Conservation (phyloP, 208 protist genomes). For the Paratrypanosoma confusum region DNA sequence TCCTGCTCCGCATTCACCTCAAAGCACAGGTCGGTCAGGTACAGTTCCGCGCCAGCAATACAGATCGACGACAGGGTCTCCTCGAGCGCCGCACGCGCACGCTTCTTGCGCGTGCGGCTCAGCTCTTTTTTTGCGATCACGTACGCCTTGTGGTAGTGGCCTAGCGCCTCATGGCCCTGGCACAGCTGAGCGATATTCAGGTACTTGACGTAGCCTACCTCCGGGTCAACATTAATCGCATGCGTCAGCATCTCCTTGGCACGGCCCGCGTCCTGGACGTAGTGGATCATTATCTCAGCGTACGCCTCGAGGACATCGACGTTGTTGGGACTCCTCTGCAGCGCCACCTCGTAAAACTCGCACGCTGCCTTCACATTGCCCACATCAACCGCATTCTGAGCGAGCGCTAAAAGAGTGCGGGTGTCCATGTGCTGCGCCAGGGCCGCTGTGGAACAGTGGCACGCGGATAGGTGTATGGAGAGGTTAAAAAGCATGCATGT, state of each 20-base stretch:
- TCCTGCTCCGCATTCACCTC: constrained; percentile 64
- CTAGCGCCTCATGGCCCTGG: constrained; percentile 60
- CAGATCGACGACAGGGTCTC: constrained; percentile 77
- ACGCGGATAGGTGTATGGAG: too few species aligned
- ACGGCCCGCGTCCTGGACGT: constrained; percentile 43
- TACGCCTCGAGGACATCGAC: constrained; percentile 87
- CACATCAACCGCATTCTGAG: constrained; percentile 74
- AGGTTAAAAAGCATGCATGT: not conserved
- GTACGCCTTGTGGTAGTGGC: constrained; percentile 71
- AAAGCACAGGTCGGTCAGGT: constrained; percentile 85
- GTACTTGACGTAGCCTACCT: constrained; percentile 84
- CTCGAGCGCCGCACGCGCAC: constrained; percentile 28
- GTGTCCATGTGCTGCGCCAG: constrained; percentile 40
- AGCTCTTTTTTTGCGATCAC: constrained; percentile 53
- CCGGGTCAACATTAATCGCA: constrained; percentile 71
- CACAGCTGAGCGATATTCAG: constrained; percentile 83
- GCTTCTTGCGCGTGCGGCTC: constrained; percentile 35
- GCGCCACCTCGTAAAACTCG: constrained; percentile 78
- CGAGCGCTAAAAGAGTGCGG: constrained; percentile 53
- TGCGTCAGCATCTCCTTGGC: constrained; percentile 78
- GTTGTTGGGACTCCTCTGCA: constrained; percentile 62
- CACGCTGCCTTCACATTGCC: constrained; percentile 75
- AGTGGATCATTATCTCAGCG: constrained; percentile 86
- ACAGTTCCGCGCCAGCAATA: constrained; percentile 84
- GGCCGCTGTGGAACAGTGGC: not conserved